phyloP scores from a whole-genome alignment of 2,329 filamentous ascomycete genomes.

The Colletotrichum simmondsii region DNA sequence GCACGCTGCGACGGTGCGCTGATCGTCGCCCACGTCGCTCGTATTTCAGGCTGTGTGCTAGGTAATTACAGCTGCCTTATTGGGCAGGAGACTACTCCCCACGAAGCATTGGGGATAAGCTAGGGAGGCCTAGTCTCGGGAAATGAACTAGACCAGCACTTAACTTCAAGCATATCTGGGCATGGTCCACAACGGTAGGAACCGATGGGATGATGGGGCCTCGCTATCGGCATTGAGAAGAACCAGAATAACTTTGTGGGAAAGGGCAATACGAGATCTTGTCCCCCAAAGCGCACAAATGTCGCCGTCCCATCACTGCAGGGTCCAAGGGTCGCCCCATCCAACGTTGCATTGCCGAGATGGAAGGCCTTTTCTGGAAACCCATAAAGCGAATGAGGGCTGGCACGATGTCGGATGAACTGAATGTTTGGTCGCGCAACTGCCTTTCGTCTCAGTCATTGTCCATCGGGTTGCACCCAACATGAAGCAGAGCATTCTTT shows the following conservation, averaged over 20 bases:
- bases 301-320: conserved; percentile 5
- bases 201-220: background rate
- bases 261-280: conserved; percentile 17
- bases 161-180: conserved; percentile 21
- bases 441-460: background rate
- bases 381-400: background rate
- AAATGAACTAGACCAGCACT: conserved; percentile 19
- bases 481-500: conserved; percentile 25
- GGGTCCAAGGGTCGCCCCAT: conserved; percentile 19
- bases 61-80: conserved; percentile 29
- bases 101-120: conserved; percentile 5
- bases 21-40: conserved; percentile 6
- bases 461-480: background rate
- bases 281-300: background rate
- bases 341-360: conserved; percentile 11
- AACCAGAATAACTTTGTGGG: conserved; percentile 3
- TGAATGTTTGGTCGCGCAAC: background rate
- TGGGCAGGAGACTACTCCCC: conserved; percentile 15
- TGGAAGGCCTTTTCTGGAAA: background rate
- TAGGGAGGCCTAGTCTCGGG: conserved; percentile 24
- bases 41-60: conserved; percentile 8
- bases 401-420: background rate
- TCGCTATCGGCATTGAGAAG: background rate
- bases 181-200: conserved; percentile 12
- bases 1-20: conserved; percentile 9